phyloP scores from a whole-genome alignment of 257 asterid genomes.

The Nicotiana noctiflora region DNA sequence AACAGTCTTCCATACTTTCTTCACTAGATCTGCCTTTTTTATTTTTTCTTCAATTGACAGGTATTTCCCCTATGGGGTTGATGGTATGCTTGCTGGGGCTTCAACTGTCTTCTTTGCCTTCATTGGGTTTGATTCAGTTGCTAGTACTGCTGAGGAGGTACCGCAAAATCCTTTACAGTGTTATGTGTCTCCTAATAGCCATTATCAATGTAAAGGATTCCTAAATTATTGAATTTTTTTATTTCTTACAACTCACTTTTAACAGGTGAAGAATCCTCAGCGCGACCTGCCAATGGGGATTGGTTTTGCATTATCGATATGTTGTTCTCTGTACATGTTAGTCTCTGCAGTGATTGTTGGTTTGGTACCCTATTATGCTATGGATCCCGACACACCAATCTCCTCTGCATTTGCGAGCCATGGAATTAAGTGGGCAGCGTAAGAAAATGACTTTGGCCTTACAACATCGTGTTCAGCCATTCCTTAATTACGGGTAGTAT shows the following conservation, averaged over 20 bases:
- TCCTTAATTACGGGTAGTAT: constrained; percentile 10
- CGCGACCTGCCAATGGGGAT: constrained; percentile 93
- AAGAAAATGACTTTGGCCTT: constrained; percentile 23
- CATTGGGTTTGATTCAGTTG: constrained; percentile 88
- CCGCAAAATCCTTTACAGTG: neutral
- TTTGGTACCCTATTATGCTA: constrained; percentile 76
- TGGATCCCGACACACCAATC: constrained; percentile 99
- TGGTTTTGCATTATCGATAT: constrained; percentile 69
- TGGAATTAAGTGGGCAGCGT: constrained; percentile 92
- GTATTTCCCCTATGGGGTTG: constrained; percentile 79
- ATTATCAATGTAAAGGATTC: neutral
- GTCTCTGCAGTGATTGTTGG: constrained; percentile 96
- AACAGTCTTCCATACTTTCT: neutral
- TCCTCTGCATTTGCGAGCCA: constrained; percentile 80
- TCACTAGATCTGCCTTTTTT: neutral
- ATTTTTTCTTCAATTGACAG: constrained; percentile 22
- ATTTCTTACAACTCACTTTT: neutral
- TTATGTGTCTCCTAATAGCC: neutral
- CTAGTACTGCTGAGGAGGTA: constrained; percentile 99
- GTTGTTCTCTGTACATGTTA: constrained; percentile 77
- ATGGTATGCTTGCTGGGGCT: constrained; percentile 98
- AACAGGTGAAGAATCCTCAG: constrained; percentile 89
- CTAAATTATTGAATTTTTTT: no score
- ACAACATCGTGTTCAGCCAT: neutral
- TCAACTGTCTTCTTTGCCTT: constrained; percentile 92